Base-by-base conservation (phyloP, 176 grass and related monocot species). In the Eremochloa ophiuroides region DNA sequence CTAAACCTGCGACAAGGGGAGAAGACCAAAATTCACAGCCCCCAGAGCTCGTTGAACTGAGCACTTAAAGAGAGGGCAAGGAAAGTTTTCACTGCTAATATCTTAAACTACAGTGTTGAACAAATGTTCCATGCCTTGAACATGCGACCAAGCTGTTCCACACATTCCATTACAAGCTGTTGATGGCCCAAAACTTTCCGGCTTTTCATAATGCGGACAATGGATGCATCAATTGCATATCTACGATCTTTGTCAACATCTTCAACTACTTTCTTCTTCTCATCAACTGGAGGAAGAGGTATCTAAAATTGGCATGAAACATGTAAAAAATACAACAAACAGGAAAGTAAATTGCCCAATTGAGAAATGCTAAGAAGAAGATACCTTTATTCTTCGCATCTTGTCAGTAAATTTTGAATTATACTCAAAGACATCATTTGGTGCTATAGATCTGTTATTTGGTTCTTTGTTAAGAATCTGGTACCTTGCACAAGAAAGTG, bases 381-480 rank as follows among this genome's bases (percentile, higher is more conserved):
- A n/a, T 89, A 93, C 95, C 95, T 94, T 98, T 51, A 98, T 94
- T 63, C 95, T 94, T 76, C 92, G 84, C 95, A 93, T 91, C 76
- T 82, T 94, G 38, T 98, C 90, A 20, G 90, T 94, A 80, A 98
- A 98, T 83, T 94, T 94, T 69, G 83, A 91, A 69, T 98, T 98
- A 29, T 94, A 94, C 62, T 86, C 90, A 66, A 98, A 98, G 15
- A 86, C 44, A 44, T 94, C 89, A 79, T 53, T 91, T 30, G 86
- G 75, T 78, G 89, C 89, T 62, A 94, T 94, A 55, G 79, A 69
- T 82, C 69, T 94, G 41, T 85, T 94, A 87, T 77, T 91, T 85
- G 86, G 92, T 79, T 91, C 89, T 87, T 94, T 94, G 76, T 81
- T 91, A 61, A 94, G 89, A 89, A 94, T 94, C 76, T 89, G 82